Percentiles rank a stretch among this genome's conserved stretches.
Evolutionary conservation across 2,329 filamentous ascomycete species (phyloP).

Genomic region (Cladophialophora exuberans): DNA sequence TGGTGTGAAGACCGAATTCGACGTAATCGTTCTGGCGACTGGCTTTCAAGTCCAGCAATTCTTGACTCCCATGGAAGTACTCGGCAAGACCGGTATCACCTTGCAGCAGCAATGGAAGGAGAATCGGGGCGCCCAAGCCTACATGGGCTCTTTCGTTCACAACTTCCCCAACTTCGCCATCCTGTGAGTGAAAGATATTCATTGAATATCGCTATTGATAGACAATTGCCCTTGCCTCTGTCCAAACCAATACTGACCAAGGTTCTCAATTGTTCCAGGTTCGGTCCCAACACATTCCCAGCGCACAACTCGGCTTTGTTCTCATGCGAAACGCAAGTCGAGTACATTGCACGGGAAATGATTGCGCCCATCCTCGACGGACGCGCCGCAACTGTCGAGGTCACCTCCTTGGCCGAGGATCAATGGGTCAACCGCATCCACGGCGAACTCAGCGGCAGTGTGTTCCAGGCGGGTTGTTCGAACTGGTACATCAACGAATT

Average conservation of each 20-base stretch:
- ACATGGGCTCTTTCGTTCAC: slow-evolving; percentile 52
- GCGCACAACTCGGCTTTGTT: slow-evolving; percentile 2
- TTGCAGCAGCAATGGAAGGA: slow-evolving; percentile 39
- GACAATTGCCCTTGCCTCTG: too few relatives aligned
- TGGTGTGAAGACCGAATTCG: slow-evolving; percentile 25
- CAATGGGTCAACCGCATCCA: not conserved
- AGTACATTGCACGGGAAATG: not conserved
- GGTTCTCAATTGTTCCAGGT: too few relatives aligned
- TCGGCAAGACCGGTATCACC: slow-evolving; percentile 33
- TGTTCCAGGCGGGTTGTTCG: not conserved
- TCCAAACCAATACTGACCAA: too few relatives aligned
- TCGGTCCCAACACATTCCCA: slow-evolving; percentile 58
- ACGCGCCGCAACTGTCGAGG: not conserved
- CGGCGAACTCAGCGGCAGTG: not conserved
- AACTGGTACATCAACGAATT: not conserved
- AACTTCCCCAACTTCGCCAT: slow-evolving; percentile 69
- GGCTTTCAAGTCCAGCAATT: slow-evolving; percentile 43
- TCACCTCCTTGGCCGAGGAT: not conserved
- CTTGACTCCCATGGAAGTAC: slow-evolving; percentile 39
- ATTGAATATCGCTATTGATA: too few relatives aligned
- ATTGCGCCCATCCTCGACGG: not conserved
- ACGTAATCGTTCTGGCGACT: slow-evolving; percentile 41
- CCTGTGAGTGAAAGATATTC: too few relatives aligned
- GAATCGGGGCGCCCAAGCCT: slow-evolving; percentile 37
- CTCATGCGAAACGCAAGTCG: not conserved